Base-by-base conservation (phyloP, 371 early-diverging fungal species). In the Dinochytrium kinnereticum region DNA sequence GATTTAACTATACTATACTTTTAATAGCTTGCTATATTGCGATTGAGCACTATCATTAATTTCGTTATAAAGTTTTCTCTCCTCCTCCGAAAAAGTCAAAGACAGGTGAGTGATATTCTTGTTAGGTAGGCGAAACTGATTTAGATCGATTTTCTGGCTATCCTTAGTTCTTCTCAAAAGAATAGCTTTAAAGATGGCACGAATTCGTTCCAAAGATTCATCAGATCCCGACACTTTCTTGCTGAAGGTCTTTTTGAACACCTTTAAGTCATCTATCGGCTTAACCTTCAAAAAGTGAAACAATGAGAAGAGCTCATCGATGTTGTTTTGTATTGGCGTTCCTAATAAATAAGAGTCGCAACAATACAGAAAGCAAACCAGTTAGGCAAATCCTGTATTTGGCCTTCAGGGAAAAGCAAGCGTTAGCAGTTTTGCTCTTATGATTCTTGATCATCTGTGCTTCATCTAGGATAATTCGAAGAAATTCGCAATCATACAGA, bases 221-320 rank as follows among this genome's bases (percentile, higher is more conserved):
- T 68, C 59, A 3, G 68, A 37, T 26, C 68, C 26, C n/a, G 55
- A 15, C 13, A 53, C 5, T 24, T 26, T 53, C n/a, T 53, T 53
- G 10, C n/a, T 26, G 26, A 53, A 53, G 5, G 55, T 53, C 24
- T 26, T 53, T 26, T 53, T 38, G 61, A 73, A 55, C 37, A 38
- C 21, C 40, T 59, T n/a, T 39, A 33, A 21, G 24, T 71, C 69
- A 40, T 66, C 33, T 64, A 90, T 83, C 0, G 93, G 93, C 44
- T 87, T 82, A 30, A 82, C 53, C 17, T 57, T 38, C 0, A 82
- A 69, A 70, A 81, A 81, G 26, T 55, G 24, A 34, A 81, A 26
- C n/a, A 81, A 51, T 28, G 94, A 91, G 81, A 86, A 95, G 21
- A 96, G 78, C 77, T 98, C 98, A 36, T 91, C 92, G 26, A 96